Evolutionary conservation across 2,329 filamentous ascomycete genomes (phyloP).

Genomic region (Arthrobotrys megalospora): DNA sequence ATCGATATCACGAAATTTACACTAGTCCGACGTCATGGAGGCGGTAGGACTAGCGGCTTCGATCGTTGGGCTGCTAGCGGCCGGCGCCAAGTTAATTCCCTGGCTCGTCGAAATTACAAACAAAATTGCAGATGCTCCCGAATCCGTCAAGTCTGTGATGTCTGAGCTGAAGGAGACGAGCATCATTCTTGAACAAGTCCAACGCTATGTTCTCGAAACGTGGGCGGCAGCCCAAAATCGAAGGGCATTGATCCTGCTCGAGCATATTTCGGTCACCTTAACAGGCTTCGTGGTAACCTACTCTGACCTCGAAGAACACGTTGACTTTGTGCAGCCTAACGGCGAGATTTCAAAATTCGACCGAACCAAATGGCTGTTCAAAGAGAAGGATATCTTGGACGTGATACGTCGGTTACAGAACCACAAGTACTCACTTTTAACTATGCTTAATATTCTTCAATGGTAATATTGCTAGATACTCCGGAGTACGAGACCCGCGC

Average conservation of each 20-base stretch:
- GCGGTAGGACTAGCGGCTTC: constrained; percentile 31
- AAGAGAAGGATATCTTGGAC: constrained; percentile 35
- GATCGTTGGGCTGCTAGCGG: constrained; percentile 31
- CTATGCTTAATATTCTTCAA: constrained; percentile 44
- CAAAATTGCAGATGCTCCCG: constrained; percentile 13
- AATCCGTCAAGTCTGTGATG: constrained; percentile 10
- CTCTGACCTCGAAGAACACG: constrained; percentile 29
- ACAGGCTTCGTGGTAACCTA: constrained; percentile 33
- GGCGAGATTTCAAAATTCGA: constrained; percentile 21
- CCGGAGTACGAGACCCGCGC: neutral
- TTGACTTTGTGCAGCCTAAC: constrained; percentile 15
- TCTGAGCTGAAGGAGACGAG: constrained; percentile 23
- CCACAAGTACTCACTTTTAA: constrained; percentile 29
- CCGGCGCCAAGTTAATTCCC: constrained; percentile 13
- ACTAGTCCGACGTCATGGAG: neutral
- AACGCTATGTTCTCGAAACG: constrained; percentile 20
- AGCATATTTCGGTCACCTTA: constrained; percentile 33
- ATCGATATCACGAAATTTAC: neutral
- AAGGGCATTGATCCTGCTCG: constrained; percentile 21
- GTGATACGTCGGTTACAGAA: constrained; percentile 30
- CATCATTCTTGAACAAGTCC: constrained; percentile 24
- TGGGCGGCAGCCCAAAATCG: neutral
- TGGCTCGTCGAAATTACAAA: constrained; percentile 13
- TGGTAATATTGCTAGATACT: constrained; percentile 7
- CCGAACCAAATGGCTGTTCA: constrained; percentile 23